Evolutionary conservation across 2,329 filamentous ascomycete species (phyloP).

Genomic region (Apiospora pterosperma): DNA sequence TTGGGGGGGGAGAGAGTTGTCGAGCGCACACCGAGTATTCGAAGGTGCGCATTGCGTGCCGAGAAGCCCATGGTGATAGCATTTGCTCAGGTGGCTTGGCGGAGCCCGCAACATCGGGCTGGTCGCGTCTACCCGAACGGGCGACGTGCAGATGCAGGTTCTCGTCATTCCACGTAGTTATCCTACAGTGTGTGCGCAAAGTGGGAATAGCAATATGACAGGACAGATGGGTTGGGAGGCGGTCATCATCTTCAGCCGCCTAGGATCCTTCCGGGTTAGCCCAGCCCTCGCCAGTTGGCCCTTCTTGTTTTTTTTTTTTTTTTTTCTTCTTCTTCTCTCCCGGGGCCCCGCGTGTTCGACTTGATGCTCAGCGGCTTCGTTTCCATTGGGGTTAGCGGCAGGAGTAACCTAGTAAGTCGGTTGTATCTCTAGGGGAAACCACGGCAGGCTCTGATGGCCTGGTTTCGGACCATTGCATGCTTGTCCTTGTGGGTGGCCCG

Average conservation of each 20-base stretch:
- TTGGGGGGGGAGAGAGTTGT: background rate
- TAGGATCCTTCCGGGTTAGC: background rate
- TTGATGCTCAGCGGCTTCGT: background rate
- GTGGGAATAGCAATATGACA: background rate
- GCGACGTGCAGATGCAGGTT: slow-evolving; percentile 10
- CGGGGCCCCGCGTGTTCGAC: slow-evolving; percentile 1
- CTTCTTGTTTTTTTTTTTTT: background rate
- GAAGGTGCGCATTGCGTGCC: background rate
- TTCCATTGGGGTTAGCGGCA: background rate
- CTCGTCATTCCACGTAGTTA: slow-evolving; percentile 11
- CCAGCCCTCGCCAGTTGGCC: background rate
- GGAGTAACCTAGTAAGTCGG: background rate
- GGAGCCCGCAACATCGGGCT: background rate
- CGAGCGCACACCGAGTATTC: background rate
- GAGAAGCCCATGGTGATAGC: background rate
- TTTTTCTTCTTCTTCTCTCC: background rate
- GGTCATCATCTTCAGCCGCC: slow-evolving; percentile 1
- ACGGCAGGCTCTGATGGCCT: background rate
- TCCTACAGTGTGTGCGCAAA: slow-evolving; percentile 5
- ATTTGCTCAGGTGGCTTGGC: background rate
- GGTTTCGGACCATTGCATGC: background rate
- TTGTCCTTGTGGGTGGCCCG: background rate
- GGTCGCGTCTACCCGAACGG: slow-evolving; percentile 8
- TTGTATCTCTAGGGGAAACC: background rate
- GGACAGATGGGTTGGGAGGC: background rate